Evolutionary conservation across 2,329 filamentous ascomycete species (phyloP).

Genomic region (Colletotrichum lentis): DNA sequence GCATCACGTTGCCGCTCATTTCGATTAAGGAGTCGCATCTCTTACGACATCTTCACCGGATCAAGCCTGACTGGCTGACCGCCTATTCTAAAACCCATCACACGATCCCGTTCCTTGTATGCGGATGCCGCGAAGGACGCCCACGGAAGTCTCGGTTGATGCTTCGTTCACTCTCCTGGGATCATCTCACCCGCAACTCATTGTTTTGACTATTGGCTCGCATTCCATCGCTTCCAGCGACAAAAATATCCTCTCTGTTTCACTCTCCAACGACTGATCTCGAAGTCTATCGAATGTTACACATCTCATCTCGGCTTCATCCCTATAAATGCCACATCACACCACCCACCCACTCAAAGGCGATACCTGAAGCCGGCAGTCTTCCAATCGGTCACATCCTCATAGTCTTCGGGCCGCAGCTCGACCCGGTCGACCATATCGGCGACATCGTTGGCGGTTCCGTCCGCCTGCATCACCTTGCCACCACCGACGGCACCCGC

Average conservation of each 20-base stretch:
- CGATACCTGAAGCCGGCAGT: constrained; percentile 67
- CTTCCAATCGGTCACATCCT: constrained; percentile 68
- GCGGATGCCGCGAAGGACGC: no score
- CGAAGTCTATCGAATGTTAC: not conserved
- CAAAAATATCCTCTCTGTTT: no score
- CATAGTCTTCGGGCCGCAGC: constrained; percentile 57
- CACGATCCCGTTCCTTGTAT: not conserved
- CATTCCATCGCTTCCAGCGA: no score
- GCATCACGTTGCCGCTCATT: constrained; percentile 70
- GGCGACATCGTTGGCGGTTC: constrained; percentile 41
- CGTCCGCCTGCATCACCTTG: constrained; percentile 46
- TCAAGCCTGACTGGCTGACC: no score
- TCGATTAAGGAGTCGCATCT: constrained; percentile 43
- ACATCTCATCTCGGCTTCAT: not conserved
- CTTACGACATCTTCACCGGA: not conserved
- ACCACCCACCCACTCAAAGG: constrained; percentile 4
- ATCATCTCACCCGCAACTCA: not conserved
- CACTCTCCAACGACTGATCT: not conserved
- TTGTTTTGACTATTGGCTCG: not conserved
- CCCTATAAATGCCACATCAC: not conserved
- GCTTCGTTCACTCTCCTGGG: not conserved
- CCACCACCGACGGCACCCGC: constrained; percentile 52
- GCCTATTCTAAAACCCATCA: not conserved
- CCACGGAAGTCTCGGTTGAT: no score
- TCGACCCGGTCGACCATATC: constrained; percentile 49